Evolutionary conservation across 2,329 filamentous ascomycete genomes (phyloP), one percentile per base, ranked within the genome.

Genomic region (Xylaria sp.): DNA sequence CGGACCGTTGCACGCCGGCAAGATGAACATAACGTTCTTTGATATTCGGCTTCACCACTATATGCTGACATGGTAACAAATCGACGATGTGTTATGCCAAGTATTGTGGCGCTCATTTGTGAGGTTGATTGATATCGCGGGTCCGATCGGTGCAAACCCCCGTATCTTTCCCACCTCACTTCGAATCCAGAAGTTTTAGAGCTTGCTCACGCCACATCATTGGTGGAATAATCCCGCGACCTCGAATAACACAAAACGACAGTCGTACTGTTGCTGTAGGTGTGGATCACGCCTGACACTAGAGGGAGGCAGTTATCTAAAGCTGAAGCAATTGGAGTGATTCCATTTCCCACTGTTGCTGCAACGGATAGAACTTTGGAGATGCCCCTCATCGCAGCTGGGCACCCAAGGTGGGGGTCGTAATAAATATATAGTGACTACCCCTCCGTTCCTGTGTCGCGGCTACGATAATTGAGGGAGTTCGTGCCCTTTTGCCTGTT

Each of bases 221-320:
- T 82, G 75, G 80, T 79, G 80, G 80, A 77, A 79, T 75, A 79
- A 77, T 77, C 76, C 77, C 75, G 71, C 55, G 31, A 57, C 33
- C 31, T 49, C 60, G 64, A 73, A 76, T 72, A 63, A 23, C 10
- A 75, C 4, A 54, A 52, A 59, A 62, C 4, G 25, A 62, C 62
- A 25, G 55, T 62, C 72, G 49, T 62, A n/a, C 59, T 43, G 33
- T 60, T 58, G 62, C 59, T 41, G 12, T 39, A 46, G 48, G 41
- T 72, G 61, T 65, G 69, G 63, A 64, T 52, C 63, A 51, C n/a
- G 10, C 20, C 28, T 56, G 39, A 56, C 39, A 39, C n/a, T 13
- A 54, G 57, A 64, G 31, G 46, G 31, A 20, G 52, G 20, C 25
- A 48, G 51, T 43, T 33, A 66, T 33, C 25, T 57, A 62, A 48